Percentiles rank a stretch among this genome's conserved stretches.
phyloP scores from a whole-genome alignment of 1,139 yeast species.

The Arxiozyma telluris region DNA sequence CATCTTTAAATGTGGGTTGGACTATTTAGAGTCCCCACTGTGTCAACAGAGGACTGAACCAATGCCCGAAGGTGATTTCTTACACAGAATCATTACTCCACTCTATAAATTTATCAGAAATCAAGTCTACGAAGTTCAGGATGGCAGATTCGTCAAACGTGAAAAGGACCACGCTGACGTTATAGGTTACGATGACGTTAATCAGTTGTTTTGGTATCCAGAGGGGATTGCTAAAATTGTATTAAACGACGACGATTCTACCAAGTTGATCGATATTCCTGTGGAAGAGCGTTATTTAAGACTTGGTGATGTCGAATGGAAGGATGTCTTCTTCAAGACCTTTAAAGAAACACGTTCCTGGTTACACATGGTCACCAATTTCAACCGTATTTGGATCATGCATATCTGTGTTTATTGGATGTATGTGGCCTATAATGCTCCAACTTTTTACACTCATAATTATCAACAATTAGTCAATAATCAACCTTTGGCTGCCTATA shows the following conservation, averaged over 20 bases:
- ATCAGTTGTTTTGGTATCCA: conserved; percentile 98
- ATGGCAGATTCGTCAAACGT: conserved; percentile 93
- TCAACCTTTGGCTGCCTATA: conserved; percentile 75
- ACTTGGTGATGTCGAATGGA: conserved; percentile 91
- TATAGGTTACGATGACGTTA: conserved; percentile 96
- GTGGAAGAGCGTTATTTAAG: conserved; percentile 80
- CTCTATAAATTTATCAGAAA: conserved; percentile 82
- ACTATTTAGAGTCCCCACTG: conserved; percentile 76
- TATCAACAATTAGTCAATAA: conserved; percentile 77
- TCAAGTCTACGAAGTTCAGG: conserved; percentile 89
- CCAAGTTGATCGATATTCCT: conserved; percentile 84
- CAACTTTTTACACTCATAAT: conserved; percentile 78
- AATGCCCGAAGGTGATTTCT: conserved; percentile 92
- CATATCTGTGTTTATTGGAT: conserved; percentile 90
- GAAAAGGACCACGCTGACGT: conserved; percentile 92
- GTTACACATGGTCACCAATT: conserved; percentile 92
- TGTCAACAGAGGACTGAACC: conserved; percentile 86
- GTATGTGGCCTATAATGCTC: conserved; percentile 88
- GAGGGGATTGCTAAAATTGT: conserved; percentile 94
- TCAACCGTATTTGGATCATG: conserved; percentile 96
- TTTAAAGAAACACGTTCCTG: conserved; percentile 95
- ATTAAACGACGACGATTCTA: conserved; percentile 88
- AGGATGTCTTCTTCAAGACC: conserved; percentile 87
- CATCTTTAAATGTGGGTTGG: conserved; percentile 87
- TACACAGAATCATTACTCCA: conserved; percentile 89